Conservation (phyloP, 2,329 filamentous ascomycete species). For the Hypoxylon sp. region DNA sequence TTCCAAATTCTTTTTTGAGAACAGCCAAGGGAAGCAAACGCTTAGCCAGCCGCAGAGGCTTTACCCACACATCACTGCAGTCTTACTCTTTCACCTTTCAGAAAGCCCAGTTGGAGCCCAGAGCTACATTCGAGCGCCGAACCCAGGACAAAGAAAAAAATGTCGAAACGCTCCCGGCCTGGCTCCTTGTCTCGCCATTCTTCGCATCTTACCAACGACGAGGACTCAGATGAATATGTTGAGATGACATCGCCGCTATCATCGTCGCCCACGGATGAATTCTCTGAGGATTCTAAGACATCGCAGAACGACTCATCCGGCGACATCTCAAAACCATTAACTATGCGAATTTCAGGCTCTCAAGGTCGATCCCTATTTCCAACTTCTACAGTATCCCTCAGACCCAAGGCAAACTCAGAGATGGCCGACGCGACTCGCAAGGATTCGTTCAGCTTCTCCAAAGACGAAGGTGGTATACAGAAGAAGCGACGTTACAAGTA, state of each 20-base stretch:
- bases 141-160: neutral
- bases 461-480: neutral
- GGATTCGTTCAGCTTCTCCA: neutral
- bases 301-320: neutral
- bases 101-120: neutral
- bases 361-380: constrained; percentile 13
- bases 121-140: neutral
- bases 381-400: neutral
- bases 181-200: neutral
- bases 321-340: neutral
- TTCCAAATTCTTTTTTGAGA: neutral
- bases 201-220: neutral
- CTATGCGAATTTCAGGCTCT: constrained; percentile 5
- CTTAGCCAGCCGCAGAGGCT: neutral
- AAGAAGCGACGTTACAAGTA: constrained; percentile 11
- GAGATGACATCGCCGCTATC: constrained; percentile 7
- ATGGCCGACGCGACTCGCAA: neutral
- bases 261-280: neutral
- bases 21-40: neutral
- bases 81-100: neutral
- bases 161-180: neutral
- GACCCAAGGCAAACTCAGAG: neutral
- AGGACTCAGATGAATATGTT: neutral
- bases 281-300: neutral
- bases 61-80: neutral